Conservation (phyloP, 2,329 filamentous ascomycete species). For the Daldinia sp. region DNA sequence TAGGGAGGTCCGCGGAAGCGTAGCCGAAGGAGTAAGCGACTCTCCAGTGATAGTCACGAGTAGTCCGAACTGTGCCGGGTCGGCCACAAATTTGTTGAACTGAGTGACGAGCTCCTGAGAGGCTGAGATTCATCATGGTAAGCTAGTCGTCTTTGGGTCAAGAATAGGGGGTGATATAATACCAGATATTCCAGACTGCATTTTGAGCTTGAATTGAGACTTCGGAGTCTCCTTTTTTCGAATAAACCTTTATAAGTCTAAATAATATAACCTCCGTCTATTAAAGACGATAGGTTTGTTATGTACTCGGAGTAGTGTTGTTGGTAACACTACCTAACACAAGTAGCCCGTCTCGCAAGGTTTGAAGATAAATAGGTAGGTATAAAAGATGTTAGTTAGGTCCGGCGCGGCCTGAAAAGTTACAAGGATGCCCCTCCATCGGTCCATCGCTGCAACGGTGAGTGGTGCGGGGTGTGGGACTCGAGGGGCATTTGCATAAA, state of each 20-base stretch:
- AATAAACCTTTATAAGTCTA: not conserved
- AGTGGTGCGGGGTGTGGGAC: conserved; percentile 26
- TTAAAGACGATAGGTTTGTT: not conserved
- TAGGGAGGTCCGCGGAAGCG: conserved; percentile 60
- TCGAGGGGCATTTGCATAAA: not conserved
- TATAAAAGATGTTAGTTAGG: not conserved
- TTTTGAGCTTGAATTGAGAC: conserved; percentile 50
- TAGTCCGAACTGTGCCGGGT: conserved; percentile 70
- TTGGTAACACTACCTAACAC: not conserved
- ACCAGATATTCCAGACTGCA: conserved; percentile 85
- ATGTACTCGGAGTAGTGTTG: not conserved
- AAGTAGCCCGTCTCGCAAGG: not conserved
- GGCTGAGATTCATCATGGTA: conserved; percentile 55
- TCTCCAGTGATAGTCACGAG: conserved; percentile 76
- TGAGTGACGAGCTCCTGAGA: conserved; percentile 79
- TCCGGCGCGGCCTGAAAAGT: not conserved
- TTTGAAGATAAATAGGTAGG: not conserved
- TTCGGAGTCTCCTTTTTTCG: not conserved
- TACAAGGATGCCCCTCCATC: conserved; percentile 27
- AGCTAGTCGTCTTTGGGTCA: not conserved
- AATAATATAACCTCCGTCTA: not conserved
- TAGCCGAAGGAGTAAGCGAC: conserved; percentile 67
- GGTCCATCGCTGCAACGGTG: not conserved
- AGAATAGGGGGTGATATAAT: conserved; percentile 30
- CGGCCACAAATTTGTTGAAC: conserved; percentile 74